phyloP scores from a whole-genome alignment of 2,329 filamentous ascomycete species.

The Fusarium sp. region DNA sequence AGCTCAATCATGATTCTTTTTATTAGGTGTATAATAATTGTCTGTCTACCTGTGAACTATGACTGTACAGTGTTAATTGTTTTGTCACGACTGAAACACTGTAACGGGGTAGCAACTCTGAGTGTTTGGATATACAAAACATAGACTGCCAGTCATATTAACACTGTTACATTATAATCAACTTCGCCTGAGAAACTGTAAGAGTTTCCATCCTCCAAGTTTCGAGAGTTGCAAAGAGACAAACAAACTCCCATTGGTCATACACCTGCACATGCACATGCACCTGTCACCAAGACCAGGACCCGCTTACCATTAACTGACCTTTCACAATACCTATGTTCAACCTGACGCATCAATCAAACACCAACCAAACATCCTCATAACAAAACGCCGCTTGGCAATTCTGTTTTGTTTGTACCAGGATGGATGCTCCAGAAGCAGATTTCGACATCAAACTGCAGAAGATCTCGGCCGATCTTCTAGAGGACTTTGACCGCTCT shows the following conservation, averaged over 20 bases:
- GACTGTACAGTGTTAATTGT: background rate
- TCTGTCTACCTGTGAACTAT: background rate
- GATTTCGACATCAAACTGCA: constrained; percentile 72
- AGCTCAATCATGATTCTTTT: background rate
- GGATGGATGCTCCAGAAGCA: constrained; percentile 70
- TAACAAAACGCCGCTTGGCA: background rate
- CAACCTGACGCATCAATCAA: constrained; percentile 2
- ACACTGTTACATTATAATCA: background rate
- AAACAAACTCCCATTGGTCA: background rate
- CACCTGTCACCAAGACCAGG: background rate
- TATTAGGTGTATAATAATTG: background rate
- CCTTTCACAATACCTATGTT: constrained; percentile 1
- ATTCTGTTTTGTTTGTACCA: background rate
- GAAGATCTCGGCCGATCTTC: constrained; percentile 67
- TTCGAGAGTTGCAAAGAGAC: background rate
- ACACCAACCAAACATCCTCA: background rate
- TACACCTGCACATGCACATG: background rate
- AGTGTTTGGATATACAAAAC: background rate
- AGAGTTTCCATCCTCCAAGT: background rate
- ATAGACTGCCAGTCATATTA: background rate
- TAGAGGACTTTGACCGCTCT: constrained; percentile 67
- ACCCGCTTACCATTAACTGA: constrained; percentile 32
- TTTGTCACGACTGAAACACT: background rate
- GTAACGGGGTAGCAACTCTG: background rate
- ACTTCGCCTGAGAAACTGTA: background rate